Evolutionary conservation across 2,329 filamentous ascomycete genomes (phyloP).

Genomic region (Exophiala bonariae): DNA sequence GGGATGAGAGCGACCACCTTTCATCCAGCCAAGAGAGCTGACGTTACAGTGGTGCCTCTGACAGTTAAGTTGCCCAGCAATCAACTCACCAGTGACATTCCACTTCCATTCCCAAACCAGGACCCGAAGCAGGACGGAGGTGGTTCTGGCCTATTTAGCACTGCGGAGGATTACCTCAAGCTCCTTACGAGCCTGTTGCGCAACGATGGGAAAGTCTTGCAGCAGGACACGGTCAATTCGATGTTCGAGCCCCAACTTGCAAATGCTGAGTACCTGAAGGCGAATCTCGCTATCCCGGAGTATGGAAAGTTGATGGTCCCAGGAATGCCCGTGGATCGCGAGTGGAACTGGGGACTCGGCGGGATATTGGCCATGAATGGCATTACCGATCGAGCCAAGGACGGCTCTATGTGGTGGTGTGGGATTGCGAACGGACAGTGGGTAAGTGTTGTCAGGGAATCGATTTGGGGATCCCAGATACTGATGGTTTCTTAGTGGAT

Average conservation of each 20-base stretch:
- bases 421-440: no score
- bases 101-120: constrained; percentile 33
- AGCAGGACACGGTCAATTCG: constrained; percentile 16
- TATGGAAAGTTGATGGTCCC: no score
- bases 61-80: constrained; percentile 43
- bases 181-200: constrained; percentile 30
- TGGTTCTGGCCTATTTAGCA: constrained; percentile 43
- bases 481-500: no score
- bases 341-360: no score
- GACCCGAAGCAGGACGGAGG: constrained; percentile 40
- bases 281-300: no score
- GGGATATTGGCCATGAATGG: no score
- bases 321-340: no score
- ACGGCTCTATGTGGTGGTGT: no score
- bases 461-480: no score
- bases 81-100: constrained; percentile 35
- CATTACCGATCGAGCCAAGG: no score
- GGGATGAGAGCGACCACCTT: constrained; percentile 37
- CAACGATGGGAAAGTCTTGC: constrained; percentile 32
- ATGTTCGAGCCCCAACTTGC: constrained; percentile 4
- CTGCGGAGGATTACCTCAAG: constrained; percentile 29
- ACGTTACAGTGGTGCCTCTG: constrained; percentile 36
- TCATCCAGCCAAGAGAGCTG: constrained; percentile 38
- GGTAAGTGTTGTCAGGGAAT: no score
- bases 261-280: neutral